Evolutionary conservation across 768 basidiomycete species (phyloP), one percentile per base, ranked within the genome.

Genomic region (Rhodotorula graminis): DNA sequence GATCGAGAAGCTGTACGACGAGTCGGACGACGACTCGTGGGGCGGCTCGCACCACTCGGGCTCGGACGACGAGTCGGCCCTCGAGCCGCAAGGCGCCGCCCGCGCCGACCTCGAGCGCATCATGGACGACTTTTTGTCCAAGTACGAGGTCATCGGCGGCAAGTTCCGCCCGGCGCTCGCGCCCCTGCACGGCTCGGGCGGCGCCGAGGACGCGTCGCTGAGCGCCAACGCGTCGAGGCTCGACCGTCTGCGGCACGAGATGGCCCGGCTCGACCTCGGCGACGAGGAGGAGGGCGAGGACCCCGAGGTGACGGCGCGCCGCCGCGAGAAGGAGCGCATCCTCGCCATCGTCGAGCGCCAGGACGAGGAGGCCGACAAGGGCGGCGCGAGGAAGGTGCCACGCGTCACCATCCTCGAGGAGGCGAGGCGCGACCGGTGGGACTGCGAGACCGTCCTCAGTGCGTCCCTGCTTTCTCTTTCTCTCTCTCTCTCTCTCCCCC

Each of bases 381-480:
- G 68, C 53, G 52, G 67, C 33, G 82, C 82, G 49, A 76, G 82
- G 33, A 42, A 59, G 55, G 77, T 79, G 58, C 73, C 76, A 52
- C 76, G 74, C 62, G 77, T 77, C n/a, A 53, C 64, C 33, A 69
- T 72, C n/a, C 23, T 72, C 25, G 76, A 76, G 61, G 84, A 85
- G 53, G 82, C 82, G 75, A 88, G 90, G 74, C 80, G 82, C 69
- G 80, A 83, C n/a, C 83, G 87, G 58, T 99, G 96, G 96, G 96
- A 99, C 80, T 94, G 91, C 72, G 94, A 99, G 81, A 96, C 93
- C 2, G 90, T 99, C 52, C 83, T 99, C 5, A 88, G 95, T 95
- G 80, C 80, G 90, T 85, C 21, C 29, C 44, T 37, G n/a, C 27
- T 64, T 55, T 31, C 18, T 46, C 42, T 56, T 60, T 18, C 40